Base-by-base conservation (phyloP, 1,284 basidiomycete genomes). In the Calocybe gambosa region DNA sequence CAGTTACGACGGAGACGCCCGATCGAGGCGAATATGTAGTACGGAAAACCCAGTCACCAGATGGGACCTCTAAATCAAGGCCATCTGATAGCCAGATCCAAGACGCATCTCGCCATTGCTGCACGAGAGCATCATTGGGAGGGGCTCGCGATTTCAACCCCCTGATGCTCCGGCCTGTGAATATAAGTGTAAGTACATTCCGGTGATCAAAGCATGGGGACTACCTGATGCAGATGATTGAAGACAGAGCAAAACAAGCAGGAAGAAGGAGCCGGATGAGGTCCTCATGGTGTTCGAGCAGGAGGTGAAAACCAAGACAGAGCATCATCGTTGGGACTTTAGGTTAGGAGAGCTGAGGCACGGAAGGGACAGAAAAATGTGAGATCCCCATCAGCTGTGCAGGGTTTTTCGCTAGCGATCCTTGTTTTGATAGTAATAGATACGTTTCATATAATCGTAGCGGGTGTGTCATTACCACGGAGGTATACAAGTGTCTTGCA, bases 1-100 rank as follows among this genome's bases (percentile, higher is more conserved):
- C 52, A 18, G 47, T 48, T 3, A 45, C 26, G 2, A 51, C 50
- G n/a, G 38, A 35, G 15, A 52, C 42, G 1, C 52, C 50, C 12
- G 33, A 15, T 4, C 45, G 48, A 2, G 45, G 45, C 3, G 41
- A 5, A 15, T 53, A 45, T 9, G 50, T 53, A 13, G 44, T 46
- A 7, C 53, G 55, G 35, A 54, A 58, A 12, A 47, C 47, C 18
- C 39, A 42, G 33, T 52, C 48, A 1, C 42, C 48, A 8, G 28
- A 9, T n/a, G 51, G 51, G 3, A 34, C 42, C n/a, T 29, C 23
- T 13, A 21, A 12, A 13, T 29, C 10, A 3, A 37, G 25, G 5
- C 43, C 35, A 15, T 45, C 42, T 13, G 19, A 16, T 15, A 42
- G 34, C 45, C 49, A 52, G 16, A 52, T 52, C 51, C 51, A 52